Base-by-base conservation (phyloP, 768 basidiomycete species). In the Hericium alpestre region DNA sequence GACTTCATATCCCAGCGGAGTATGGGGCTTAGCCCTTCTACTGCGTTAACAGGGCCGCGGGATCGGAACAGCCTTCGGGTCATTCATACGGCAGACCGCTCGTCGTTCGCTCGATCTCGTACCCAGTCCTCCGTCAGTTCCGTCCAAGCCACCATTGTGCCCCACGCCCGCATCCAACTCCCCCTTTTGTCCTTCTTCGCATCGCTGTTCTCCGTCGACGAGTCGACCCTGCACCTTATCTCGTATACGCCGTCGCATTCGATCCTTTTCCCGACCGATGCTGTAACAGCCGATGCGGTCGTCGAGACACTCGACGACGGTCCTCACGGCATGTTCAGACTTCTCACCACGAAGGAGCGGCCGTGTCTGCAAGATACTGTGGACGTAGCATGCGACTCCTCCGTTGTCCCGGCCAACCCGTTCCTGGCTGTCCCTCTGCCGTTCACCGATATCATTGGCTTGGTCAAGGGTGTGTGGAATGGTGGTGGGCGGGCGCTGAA, bases 131-230 rank as follows among this genome's bases (percentile, higher is more conserved):
- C 22, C 9, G 23, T 40, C 18, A 54, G 40, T 22, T 15, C 55
- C 7, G 16, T n/a, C 27, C 15, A 25, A 13, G 32, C 46, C 25
- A 25, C 32, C 18, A 20, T 54, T 4, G 43, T 48, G 27, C 69
- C 68, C 1, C 69, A 72, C 47, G 67, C 69, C 13, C 69, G 65
- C 38, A 65, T 71, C 37, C 69, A 65, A 38, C 63, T 75, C 15
- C 73, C 73, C 10, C 59, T 76, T 10, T 62, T 76, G 3, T 72
- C 73, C 0, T 69, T 73, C 59, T 66, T 75, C 54, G 51, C 71
- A 7, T 67, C 68, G 9, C 54, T 74, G n/a, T 64, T 76, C 39
- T 61, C 67, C 23, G 56, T 74, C 25, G 74, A 76, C 57, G 71
- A 73, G 20, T 66, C 71, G 8, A 74, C 71, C 1, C 54, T 72